These are phyloP conservation scores for Russula emetica DNA, from an alignment of 768 basidiomycete genomes.

Conservation along the genomic window DNA sequence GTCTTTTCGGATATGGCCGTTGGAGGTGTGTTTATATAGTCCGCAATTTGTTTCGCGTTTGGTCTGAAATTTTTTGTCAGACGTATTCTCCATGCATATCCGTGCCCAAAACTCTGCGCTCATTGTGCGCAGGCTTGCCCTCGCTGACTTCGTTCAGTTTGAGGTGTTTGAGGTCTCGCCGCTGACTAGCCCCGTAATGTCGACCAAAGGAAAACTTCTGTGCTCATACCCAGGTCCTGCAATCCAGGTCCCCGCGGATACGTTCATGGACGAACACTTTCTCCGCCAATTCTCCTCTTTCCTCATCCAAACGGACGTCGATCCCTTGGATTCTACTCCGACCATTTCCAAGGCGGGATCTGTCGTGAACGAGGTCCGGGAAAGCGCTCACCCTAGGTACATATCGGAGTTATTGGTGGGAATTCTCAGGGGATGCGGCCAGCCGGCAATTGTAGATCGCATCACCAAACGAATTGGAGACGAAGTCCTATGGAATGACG, in stretches of 20 bases:
- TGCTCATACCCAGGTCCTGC: slow-evolving; percentile 46
- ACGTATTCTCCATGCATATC: slow-evolving; percentile 39
- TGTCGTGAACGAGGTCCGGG: slow-evolving; percentile 36
- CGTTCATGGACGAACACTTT: slow-evolving; percentile 35
- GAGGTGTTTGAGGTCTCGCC: slow-evolving; percentile 49
- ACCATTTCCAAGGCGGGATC: slow-evolving; percentile 36
- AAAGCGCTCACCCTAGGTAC: slow-evolving; percentile 43
- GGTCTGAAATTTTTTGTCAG: slow-evolving; percentile 30
- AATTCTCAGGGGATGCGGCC: slow-evolving; percentile 41
- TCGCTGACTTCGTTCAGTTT: slow-evolving; percentile 32
- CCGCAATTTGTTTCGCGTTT: background rate
- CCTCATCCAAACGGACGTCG: slow-evolving; percentile 37
- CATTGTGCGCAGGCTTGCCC: slow-evolving; percentile 28
- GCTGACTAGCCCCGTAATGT: slow-evolving; percentile 37
- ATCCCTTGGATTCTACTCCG: slow-evolving; percentile 36
- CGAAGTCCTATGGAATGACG: slow-evolving; percentile 43
- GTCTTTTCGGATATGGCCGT: slow-evolving; percentile 5
- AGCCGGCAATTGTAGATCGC: slow-evolving; percentile 31
- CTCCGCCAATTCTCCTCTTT: slow-evolving; percentile 38
- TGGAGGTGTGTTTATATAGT: slow-evolving; percentile 3
- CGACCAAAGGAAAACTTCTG: slow-evolving; percentile 40
- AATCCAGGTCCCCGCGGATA: slow-evolving; percentile 35
- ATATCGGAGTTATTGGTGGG: slow-evolving; percentile 47
- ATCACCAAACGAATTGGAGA: slow-evolving; percentile 46
- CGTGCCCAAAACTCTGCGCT: slow-evolving; percentile 48